phyloP scores from a whole-genome alignment of 1,284 basidiomycete genomes.

The Ceratobasidium sp. region DNA sequence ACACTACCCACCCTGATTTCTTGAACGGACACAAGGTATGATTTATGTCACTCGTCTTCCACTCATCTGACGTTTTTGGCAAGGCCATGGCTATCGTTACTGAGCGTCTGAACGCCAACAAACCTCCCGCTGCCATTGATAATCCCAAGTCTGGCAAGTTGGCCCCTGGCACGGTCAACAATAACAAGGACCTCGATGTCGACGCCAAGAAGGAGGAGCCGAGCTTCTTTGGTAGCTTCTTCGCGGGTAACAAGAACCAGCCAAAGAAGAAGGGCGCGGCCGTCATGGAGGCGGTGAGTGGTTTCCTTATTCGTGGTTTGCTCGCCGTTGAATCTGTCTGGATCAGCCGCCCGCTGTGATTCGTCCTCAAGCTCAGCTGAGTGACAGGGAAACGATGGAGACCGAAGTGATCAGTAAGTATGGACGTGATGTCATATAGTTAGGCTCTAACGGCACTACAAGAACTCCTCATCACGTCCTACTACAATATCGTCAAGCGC shows the following conservation, averaged over 20 bases:
- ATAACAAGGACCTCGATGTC: conserved; percentile 92
- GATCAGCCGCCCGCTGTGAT: conserved; percentile 82
- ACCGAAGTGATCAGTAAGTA: conserved; percentile 98
- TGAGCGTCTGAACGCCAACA: conserved; percentile 82
- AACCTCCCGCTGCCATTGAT: conserved; percentile 63
- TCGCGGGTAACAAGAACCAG: conserved; percentile 56
- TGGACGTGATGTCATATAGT: conserved; percentile 41
- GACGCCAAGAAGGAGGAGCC: conserved; percentile 86
- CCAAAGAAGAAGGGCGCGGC: conserved; percentile 77
- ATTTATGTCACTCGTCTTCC: not conserved
- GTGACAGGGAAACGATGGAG: conserved; percentile 96
- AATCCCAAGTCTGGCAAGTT: conserved; percentile 78
- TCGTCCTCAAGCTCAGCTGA: conserved; percentile 90
- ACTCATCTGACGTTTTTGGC: conserved; percentile 19
- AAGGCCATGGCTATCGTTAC: conserved; percentile 91
- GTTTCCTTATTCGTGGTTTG: conserved; percentile 9
- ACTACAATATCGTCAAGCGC: conserved; percentile 97
- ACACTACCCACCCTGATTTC: conserved; percentile 99
- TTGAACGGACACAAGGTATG: conserved; percentile 87
- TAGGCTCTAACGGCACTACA: conserved; percentile 33
- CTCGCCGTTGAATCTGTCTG: conserved; percentile 26
- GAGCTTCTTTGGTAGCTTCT: conserved; percentile 97
- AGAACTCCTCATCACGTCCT: conserved; percentile 91
- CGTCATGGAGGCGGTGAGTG: conserved; percentile 78
- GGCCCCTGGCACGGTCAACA: conserved; percentile 74